These are phyloP conservation scores for Boechera stricta DNA, from an alignment of 345 rosid genomes.

Conservation along the genomic window DNA sequence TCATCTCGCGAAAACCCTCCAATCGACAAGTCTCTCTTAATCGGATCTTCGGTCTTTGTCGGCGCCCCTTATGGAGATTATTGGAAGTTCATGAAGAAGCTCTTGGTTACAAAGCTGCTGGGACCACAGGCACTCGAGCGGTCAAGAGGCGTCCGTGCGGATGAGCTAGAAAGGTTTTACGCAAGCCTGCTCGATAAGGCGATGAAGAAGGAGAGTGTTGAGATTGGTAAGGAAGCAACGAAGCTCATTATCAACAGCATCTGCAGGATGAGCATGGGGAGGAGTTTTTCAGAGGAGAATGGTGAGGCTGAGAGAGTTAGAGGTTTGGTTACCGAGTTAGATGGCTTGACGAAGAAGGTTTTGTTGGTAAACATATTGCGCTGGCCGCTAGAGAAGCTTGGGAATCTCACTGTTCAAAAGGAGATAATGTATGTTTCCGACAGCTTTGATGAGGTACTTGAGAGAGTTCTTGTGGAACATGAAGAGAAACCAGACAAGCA, in stretches of 20 bases:
- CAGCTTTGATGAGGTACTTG: not conserved
- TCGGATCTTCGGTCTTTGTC: not conserved
- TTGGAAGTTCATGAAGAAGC: slow-evolving; percentile 36
- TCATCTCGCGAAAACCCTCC: not conserved
- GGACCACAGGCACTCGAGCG: slow-evolving; percentile 14
- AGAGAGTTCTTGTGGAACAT: slow-evolving; percentile 18
- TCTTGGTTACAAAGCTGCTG: slow-evolving; percentile 25
- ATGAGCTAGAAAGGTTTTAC: slow-evolving; percentile 24
- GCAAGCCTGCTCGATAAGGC: slow-evolving; percentile 19
- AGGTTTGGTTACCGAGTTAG: not conserved
- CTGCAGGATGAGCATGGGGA: slow-evolving; percentile 18
- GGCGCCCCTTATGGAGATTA: slow-evolving; percentile 13
- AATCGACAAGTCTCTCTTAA: slow-evolving; percentile 2
- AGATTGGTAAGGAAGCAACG: slow-evolving; percentile 22
- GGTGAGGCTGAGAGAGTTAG: slow-evolving; percentile 28
- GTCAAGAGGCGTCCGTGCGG: slow-evolving; percentile 3
- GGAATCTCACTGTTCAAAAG: slow-evolving; percentile 6
- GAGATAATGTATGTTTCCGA: slow-evolving; percentile 3
- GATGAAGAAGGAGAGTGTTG: slow-evolving; percentile 6
- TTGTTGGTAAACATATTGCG: not conserved
- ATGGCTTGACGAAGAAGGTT: slow-evolving; percentile 13
- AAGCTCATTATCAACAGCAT: slow-evolving; percentile 8
- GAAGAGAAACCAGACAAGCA: not conserved
- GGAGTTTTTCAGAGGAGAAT: slow-evolving; percentile 2
- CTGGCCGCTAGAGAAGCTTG: not conserved